Percentiles rank a stretch among this genome's conserved stretches.
These are phyloP conservation scores for Periconia digitata DNA, from an alignment of 2,329 filamentous ascomycete species.

Conservation along the genomic window DNA sequence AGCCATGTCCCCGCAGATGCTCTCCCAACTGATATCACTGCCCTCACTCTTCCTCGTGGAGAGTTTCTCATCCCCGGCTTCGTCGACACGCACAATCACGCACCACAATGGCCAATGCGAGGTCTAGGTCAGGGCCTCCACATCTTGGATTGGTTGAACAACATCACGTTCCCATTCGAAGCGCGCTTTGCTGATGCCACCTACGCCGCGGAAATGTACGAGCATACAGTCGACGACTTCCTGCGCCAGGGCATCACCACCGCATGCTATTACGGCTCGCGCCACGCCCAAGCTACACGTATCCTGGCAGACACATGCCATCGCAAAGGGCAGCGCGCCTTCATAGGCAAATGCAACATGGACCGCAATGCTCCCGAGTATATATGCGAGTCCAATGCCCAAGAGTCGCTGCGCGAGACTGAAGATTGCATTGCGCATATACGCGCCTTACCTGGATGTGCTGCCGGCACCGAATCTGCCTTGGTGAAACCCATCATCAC, in stretches of 20 bases:
- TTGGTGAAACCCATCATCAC: slow-evolving; percentile 35
- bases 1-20: background rate
- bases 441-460: slow-evolving; percentile 9
- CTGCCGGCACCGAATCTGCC: slow-evolving; percentile 4
- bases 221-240: slow-evolving; percentile 55
- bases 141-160: slow-evolving; percentile 59
- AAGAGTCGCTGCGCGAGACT: slow-evolving; percentile 11
- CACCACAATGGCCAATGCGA: slow-evolving; percentile 57
- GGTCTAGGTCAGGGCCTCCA: slow-evolving; percentile 45
- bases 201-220: slow-evolving; percentile 48
- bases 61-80: slow-evolving; percentile 63
- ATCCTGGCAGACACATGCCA: slow-evolving; percentile 59
- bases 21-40: background rate
- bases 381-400: slow-evolving; percentile 26
- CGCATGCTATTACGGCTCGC: slow-evolving; percentile 61
- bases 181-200: slow-evolving; percentile 58
- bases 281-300: slow-evolving; percentile 59
- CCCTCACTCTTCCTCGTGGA: slow-evolving; percentile 18
- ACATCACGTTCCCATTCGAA: slow-evolving; percentile 67
- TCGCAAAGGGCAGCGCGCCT: slow-evolving; percentile 58
- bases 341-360: slow-evolving; percentile 67
- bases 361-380: slow-evolving; percentile 49
- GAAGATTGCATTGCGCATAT: slow-evolving; percentile 31
- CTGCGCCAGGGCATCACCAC: slow-evolving; percentile 65
- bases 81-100: slow-evolving; percentile 70